Evolutionary conservation across 495 filamentous ascomycete species (phyloP).

Genomic region (Stereocaulon alpinum): DNA sequence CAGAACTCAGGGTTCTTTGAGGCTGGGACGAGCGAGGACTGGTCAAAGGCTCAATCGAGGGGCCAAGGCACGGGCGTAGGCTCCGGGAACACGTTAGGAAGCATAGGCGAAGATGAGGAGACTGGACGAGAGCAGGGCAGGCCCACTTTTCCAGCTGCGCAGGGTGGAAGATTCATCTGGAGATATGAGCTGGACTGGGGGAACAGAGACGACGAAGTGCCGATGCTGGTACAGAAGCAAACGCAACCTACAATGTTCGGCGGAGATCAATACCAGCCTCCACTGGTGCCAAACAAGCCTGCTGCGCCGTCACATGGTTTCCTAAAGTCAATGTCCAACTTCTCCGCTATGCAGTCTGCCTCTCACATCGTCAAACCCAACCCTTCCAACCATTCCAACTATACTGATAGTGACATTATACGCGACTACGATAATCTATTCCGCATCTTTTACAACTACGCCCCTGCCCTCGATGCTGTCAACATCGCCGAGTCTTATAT

Average conservation of each 20-base stretch:
- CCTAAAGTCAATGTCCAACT: constrained; percentile 78
- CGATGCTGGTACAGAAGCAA: constrained; percentile 73
- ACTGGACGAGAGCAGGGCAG: constrained; percentile 22
- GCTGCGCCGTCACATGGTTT: constrained; percentile 52
- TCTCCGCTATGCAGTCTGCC: constrained; percentile 48
- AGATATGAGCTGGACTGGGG: constrained; percentile 79
- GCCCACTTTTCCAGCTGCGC: constrained; percentile 14
- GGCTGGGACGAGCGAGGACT: constrained; percentile 76
- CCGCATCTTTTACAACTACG: constrained; percentile 85
- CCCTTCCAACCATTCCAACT: constrained; percentile 27
- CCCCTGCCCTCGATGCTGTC: constrained; percentile 65
- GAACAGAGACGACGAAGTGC: constrained; percentile 62
- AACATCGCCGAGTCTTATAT: constrained; percentile 86
- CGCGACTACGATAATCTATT: constrained; percentile 91
- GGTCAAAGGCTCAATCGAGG: constrained; percentile 48
- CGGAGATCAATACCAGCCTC: constrained; percentile 29
- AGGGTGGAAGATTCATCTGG: constrained; percentile 54
- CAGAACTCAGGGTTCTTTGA: constrained; percentile 92
- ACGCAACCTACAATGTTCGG: constrained; percentile 42
- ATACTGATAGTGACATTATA: constrained; percentile 56
- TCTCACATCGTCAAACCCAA: constrained; percentile 31
- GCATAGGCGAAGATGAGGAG: constrained; percentile 49
- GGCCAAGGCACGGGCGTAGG: constrained; percentile 24
- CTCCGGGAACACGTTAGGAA: constrained; percentile 33
- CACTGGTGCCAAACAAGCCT: constrained; percentile 42